Base-by-base conservation (phyloP, 2,329 filamentous ascomycete species). In the Domatiomyces catenatus region DNA sequence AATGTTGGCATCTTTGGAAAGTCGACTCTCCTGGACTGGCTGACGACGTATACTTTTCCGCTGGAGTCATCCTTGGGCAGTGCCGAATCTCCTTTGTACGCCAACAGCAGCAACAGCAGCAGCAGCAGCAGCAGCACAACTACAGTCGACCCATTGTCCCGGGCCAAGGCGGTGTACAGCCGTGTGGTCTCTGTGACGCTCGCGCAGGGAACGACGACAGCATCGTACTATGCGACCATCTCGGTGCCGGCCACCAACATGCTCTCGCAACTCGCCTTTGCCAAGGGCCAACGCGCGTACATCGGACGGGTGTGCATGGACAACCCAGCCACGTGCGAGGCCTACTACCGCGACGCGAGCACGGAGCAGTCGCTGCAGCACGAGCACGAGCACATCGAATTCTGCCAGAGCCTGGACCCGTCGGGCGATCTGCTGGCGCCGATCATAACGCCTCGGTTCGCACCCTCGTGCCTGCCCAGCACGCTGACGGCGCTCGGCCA, bases 231-330 rank as follows among this genome's bases (percentile, higher is more conserved):
- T 66, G 90, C 90, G 52, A 96, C 92, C 22, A 80, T 87, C 55
- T 82, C 94, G 64, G 84, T 94, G 1, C 74, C 78, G 0, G 80
- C 88, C 1, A 98, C 92, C n/a, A 95, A 94, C 63, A 75, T 94
- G 6, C 81, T 98, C 5, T 85, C 89, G 0, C 80, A 86, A 56
- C 77, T 95, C 17, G 95, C 90, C 62, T 73, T 86, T n/a, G 64
- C 69, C 0, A 71, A 78, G 22, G 92, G 92, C 44, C 92, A 98
- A 68, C 76, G 92, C 49, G 92, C 92, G 5, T 85, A 96, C 57
- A 78, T 98, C 42, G 92, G 92, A 28, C 76, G 92, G 42, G 86
- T 93, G n/a, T 95, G 89, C 71, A 96, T 98, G 92, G 87, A 96
- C 65, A 75, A 76, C 26, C 65, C 66, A 0, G 64, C 69, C 0